Conservation (phyloP, 192 early-diverging fungal species). For the Lobosporangium transversale region DNA sequence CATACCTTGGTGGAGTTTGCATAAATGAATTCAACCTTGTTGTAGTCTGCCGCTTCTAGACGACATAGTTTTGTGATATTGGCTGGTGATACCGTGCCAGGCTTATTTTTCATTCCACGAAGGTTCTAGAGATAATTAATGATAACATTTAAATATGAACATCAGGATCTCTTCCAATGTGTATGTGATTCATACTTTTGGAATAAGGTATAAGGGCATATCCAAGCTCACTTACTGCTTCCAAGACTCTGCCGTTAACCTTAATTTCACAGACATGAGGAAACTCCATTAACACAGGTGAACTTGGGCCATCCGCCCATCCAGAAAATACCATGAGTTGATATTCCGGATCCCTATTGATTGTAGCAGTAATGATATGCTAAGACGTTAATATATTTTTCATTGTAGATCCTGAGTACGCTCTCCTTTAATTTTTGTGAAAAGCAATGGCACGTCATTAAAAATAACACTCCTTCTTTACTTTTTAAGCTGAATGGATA, state of each 20-base stretch:
- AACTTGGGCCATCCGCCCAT: conserved; percentile 21
- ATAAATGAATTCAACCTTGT: conserved; percentile 65
- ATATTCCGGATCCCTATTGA: conserved; percentile 25
- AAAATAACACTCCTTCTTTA: too few relatives aligned
- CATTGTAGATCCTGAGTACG: too few relatives aligned
- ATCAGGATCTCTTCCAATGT: not conserved
- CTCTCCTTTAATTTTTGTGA: too few relatives aligned
- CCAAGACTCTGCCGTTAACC: conserved; percentile 53
- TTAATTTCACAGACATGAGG: conserved; percentile 59
- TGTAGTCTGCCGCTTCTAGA: conserved; percentile 25
- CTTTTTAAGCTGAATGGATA: conserved; percentile 33
- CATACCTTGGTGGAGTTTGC: conserved; percentile 62
- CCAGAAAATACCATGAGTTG: conserved; percentile 58
- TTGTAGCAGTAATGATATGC: conserved; percentile 1
- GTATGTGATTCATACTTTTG: not conserved
- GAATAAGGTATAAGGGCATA: not conserved
- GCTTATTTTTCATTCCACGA: conserved; percentile 64
- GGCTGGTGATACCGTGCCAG: conserved; percentile 66
- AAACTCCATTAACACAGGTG: conserved; percentile 54
- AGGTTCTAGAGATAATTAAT: conserved; percentile 43
- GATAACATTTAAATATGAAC: not conserved
- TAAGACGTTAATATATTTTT: too few relatives aligned
- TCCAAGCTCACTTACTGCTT: conserved; percentile 46
- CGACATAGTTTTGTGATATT: conserved; percentile 60
- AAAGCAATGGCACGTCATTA: too few relatives aligned